Base-by-base conservation (phyloP, 2,329 filamentous ascomycete genomes). In the Colletotrichum horii region DNA sequence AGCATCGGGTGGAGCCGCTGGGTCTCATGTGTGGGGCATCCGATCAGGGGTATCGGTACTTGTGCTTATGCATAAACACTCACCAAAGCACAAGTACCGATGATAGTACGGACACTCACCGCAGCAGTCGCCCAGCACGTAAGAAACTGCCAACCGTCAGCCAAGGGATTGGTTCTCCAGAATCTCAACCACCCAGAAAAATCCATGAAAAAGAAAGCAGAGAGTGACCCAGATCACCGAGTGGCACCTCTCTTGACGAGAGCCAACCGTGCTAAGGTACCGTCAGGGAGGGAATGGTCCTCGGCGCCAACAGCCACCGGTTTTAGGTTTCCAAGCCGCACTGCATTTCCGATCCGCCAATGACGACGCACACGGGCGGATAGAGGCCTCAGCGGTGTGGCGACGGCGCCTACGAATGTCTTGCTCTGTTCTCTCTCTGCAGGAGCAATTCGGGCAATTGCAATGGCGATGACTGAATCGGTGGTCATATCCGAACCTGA, bases 241-340 rank as follows among this genome's bases (percentile, higher is more conserved):
- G 68, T 9, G 56, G 30, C 24, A n/a, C n/a, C n/a, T n/a, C 16
- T 43, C 38, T 43, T 8, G 5, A 6, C 8, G 38, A 43, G 38
- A n/a, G 2, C 1, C 9, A 48, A 48, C 11, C 43, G n/a, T 22
- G 43, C 43, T 52, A 32, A 11, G n/a, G 3, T 38, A 24, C 30
- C 12, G n/a, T 28, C 8, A 43, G 52, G 26, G 24, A 62, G n/a
- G 32, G 15, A 30, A 26, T 32, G 19, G 24, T 58, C 55, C 61
- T 38, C 61, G 68, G 67, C 61, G 61, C 52, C 52, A 58, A 26
- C 28, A 55, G 48, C 72, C 72, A 71, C 72, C 60, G 67, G 67
- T 61, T 74, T 66, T 66, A 71, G 68, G 32, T 62, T 75, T 66
- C 30, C 19, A 38, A 75, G 68, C 36, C 60, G 52, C 67, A 61